phyloP scores from a whole-genome alignment of 2,329 filamentous ascomycete genomes.

The Hirsutella thompsonii region DNA sequence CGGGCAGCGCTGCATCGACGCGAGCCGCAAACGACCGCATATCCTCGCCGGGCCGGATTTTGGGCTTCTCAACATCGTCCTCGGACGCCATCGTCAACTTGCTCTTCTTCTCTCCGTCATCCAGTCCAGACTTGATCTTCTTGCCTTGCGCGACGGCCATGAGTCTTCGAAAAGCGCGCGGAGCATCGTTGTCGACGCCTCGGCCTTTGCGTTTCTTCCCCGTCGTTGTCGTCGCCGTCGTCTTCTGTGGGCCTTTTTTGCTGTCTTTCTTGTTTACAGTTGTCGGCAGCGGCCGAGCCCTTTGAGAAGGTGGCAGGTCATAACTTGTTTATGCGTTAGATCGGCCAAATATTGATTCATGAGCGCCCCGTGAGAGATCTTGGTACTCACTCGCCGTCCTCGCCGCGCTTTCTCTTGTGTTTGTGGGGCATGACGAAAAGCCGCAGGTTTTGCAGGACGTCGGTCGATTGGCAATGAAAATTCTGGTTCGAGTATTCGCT shows the following conservation, averaged over 20 bases:
- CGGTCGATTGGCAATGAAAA: background rate
- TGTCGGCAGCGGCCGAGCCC: constrained; percentile 37
- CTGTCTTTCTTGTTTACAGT: constrained; percentile 17
- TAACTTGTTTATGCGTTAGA: constrained; percentile 23
- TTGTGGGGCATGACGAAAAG: constrained; percentile 63
- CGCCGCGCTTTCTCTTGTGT: constrained; percentile 55
- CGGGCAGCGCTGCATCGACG: constrained; percentile 72
- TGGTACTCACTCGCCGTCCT: constrained; percentile 36
- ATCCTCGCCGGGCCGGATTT: constrained; percentile 72
- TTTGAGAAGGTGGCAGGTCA: constrained; percentile 34
- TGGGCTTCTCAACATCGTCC: constrained; percentile 32
- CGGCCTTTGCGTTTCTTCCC: constrained; percentile 31
- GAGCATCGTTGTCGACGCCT: constrained; percentile 59
- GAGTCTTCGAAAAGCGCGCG: constrained; percentile 73
- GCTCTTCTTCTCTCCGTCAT: constrained; percentile 44
- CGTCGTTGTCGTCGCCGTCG: no score
- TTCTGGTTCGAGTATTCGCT: no score
- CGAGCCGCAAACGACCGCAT: constrained; percentile 70
- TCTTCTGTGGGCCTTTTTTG: constrained; percentile 23
- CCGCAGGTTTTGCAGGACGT: background rate
- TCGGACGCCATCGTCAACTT: constrained; percentile 1
- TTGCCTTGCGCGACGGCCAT: constrained; percentile 62
- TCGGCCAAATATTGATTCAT: background rate
- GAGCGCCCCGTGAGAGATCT: background rate
- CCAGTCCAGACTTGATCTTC: constrained; percentile 48